Conservation (phyloP, 768 basidiomycete genomes). For the Boletus bicolor region DNA sequence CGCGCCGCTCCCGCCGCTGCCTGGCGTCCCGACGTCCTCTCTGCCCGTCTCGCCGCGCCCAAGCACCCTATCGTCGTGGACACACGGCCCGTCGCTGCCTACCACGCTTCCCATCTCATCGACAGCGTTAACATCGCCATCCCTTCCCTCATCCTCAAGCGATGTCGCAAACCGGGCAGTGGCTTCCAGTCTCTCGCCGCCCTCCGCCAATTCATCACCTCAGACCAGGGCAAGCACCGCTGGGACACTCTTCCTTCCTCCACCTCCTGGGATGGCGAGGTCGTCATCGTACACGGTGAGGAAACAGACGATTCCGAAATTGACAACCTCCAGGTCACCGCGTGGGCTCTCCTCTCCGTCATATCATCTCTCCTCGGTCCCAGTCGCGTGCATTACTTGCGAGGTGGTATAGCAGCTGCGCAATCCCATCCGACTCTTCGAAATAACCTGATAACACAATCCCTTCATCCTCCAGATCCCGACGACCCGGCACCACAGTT, state of each 20-base stretch:
- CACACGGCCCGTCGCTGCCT: constrained; percentile 68
- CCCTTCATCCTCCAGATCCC: constrained; percentile 15
- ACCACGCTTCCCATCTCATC: constrained; percentile 59
- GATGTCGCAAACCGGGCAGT: constrained; percentile 68
- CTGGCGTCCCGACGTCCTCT: constrained; percentile 44
- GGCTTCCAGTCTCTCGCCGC: constrained; percentile 65
- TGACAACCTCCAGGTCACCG: constrained; percentile 49
- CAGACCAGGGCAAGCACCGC: constrained; percentile 62
- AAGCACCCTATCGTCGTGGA: constrained; percentile 73
- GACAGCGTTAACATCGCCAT: constrained; percentile 83
- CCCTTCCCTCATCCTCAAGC: constrained; percentile 87
- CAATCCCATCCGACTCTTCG: constrained; percentile 55
- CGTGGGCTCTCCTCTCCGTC: constrained; percentile 70
- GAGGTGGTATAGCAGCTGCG: constrained; percentile 66
- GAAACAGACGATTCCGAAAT: constrained; percentile 70
- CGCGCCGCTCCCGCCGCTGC: constrained; percentile 33
- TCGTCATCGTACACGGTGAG: constrained; percentile 71
- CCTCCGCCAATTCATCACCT: constrained; percentile 78
- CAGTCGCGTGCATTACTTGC: constrained; percentile 63
- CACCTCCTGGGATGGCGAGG: constrained; percentile 64
- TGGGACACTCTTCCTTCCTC: constrained; percentile 63
- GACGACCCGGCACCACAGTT: constrained; percentile 12
- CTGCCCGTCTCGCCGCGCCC: constrained; percentile 46
- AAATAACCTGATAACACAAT: constrained; percentile 42
- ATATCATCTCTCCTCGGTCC: constrained; percentile 54